These are phyloP conservation scores for Exutisphaerella laricina DNA, from an alignment of 2,329 filamentous ascomycete genomes.

Conservation along the genomic window DNA sequence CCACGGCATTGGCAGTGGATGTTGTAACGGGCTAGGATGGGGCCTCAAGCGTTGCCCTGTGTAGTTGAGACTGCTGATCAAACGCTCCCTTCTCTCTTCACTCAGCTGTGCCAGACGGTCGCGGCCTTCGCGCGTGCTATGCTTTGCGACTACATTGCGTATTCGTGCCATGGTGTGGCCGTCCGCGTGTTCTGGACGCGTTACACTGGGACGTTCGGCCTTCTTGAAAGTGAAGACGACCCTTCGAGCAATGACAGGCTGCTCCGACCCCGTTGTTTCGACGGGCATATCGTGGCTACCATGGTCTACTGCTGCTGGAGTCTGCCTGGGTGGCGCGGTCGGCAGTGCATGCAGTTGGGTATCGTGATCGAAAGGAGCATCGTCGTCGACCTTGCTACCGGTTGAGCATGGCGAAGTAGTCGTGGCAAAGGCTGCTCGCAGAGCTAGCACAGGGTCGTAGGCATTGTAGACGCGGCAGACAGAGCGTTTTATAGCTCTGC, in stretches of 20 bases:
- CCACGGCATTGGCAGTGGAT: constrained; percentile 9
- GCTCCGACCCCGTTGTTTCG: no score
- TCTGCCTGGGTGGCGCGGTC: no score
- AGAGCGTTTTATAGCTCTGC: constrained; percentile 10
- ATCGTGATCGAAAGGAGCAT: neutral
- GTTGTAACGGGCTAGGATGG: neutral
- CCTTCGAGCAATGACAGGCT: no score
- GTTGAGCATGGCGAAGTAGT: neutral
- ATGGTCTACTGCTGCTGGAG: no score
- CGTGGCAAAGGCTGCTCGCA: constrained; percentile 20
- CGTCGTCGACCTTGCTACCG: constrained; percentile 3
- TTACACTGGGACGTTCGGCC: no score
- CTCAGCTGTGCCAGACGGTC: neutral
- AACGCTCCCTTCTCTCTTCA: neutral
- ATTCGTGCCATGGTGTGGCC: neutral
- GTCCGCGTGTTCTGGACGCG: neutral
- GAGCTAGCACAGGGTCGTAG: constrained; percentile 20
- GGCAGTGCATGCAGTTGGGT: neutral
- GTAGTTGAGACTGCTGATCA: neutral
- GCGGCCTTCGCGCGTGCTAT: neutral
- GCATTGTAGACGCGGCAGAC: constrained; percentile 23
- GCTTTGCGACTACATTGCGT: neutral
- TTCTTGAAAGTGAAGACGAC: no score
- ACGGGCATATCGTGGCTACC: no score
- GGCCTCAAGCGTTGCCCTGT: neutral